Evolutionary conservation across 2,329 filamentous ascomycete species (phyloP), one percentile per base, ranked within the genome.

Genomic region (Ilyonectria destructans): DNA sequence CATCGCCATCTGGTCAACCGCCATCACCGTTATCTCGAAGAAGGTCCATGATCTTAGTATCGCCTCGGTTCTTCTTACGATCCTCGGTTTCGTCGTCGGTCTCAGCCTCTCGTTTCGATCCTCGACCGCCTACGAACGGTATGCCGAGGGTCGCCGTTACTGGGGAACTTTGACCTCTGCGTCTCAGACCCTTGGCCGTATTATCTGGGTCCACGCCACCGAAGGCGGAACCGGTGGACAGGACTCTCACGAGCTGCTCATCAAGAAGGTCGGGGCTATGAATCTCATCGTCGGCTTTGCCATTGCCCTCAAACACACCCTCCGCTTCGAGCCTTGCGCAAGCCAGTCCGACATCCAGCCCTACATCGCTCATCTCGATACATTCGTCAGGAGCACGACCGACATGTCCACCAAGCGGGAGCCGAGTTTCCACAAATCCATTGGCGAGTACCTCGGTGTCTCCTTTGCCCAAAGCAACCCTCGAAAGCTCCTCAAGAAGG

Each of bases 131-230:
- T 94, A 94, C 74, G 92, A 94, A 80, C 88, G 91, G 72, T 90
- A 89, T 78, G 84, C 84, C 58, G 90, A 92, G 69, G 90, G 90
- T 35, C 84, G 90, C 45, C 88, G 88, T 72, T 88, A 86, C 71
- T 91, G 89, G 88, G 84, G 88, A 1, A 83, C 88, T 62, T 82
- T 90, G 74, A 88, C 85, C 62, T 84, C 85, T 79, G 90, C 91
- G 76, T 81, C 85, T 77, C 84, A 94, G 82, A 82, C 90, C 80
- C 84, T 96, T 73, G 92, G 89, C 75, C 89, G 95, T 19, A 86
- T 93, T 8, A 92, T 96, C 77, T 97, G 95, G 95, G 86, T 97
- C 31, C 92, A 97, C 74, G 85, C 88, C 6, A 93, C 77, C 85
- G 91, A 69, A 85, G 40, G 40, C 40, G 40, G 40, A 45, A 45